Evolutionary conservation across 768 basidiomycete species (phyloP).

Genomic region (Mycena kentingensis): DNA sequence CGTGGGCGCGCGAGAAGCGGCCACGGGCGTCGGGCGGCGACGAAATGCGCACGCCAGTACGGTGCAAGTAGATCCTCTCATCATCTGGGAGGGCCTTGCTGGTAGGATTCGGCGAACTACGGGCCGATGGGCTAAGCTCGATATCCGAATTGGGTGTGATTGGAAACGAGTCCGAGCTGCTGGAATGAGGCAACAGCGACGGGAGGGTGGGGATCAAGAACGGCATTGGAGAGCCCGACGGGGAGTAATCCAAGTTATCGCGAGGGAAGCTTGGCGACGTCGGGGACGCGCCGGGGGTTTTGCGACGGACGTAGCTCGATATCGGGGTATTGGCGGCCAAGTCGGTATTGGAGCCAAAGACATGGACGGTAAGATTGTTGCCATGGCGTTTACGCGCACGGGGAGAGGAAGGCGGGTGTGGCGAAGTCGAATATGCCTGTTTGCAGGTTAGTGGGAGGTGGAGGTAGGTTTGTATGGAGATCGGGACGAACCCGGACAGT

Average conservation of each 20-base stretch:
- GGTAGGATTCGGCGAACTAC: slow-evolving; percentile 20
- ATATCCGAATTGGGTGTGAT: slow-evolving; percentile 40
- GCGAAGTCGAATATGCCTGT: slow-evolving; percentile 42
- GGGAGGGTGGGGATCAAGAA: slow-evolving; percentile 70
- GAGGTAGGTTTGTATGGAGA: slow-evolving; percentile 2
- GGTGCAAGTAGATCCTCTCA: slow-evolving; percentile 32
- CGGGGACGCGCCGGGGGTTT: slow-evolving; percentile 74
- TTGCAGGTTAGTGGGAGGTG: slow-evolving; percentile 9
- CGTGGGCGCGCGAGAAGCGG: slow-evolving; percentile 24
- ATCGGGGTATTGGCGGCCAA: slow-evolving; percentile 72
- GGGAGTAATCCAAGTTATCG: slow-evolving; percentile 42
- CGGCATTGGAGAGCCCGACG: slow-evolving; percentile 44
- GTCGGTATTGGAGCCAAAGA: slow-evolving; percentile 53
- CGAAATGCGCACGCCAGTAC: slow-evolving; percentile 48
- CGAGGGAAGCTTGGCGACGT: slow-evolving; percentile 64
- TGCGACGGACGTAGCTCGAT: slow-evolving; percentile 77
- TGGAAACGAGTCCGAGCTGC: slow-evolving; percentile 45
- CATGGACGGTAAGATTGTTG: slow-evolving; percentile 49
- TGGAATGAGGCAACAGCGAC: slow-evolving; percentile 47
- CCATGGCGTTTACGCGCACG: slow-evolving; percentile 44
- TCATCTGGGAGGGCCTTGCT: slow-evolving; percentile 34
- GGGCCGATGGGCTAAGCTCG: slow-evolving; percentile 28
- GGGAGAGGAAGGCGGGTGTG: slow-evolving; percentile 43
- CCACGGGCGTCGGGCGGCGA: slow-evolving; percentile 40
- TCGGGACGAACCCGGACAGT: slow-evolving; percentile 34